Percentiles rank a stretch among this genome's conserved stretches.
phyloP scores from a whole-genome alignment of 208 protist species.

The Wallacemonas sp. region DNA sequence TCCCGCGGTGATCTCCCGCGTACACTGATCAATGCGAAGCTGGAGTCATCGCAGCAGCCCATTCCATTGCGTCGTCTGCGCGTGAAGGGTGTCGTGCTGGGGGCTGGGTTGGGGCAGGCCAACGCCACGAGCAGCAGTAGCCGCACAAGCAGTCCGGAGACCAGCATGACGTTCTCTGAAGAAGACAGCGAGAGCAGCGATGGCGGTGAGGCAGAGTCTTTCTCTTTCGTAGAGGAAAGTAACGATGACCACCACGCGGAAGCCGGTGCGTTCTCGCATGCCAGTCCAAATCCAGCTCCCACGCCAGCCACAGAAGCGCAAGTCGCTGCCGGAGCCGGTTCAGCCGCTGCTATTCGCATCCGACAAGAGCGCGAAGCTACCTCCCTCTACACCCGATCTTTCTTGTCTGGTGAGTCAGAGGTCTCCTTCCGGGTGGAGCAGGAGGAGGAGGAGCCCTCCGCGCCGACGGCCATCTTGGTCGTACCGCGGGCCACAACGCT shows the following conservation, averaged over 20 bases:
- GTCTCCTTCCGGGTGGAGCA: neutral
- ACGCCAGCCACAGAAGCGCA: neutral
- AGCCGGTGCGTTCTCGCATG: neutral
- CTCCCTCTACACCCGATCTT: neutral
- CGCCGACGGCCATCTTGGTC: no score
- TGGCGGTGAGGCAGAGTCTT: neutral
- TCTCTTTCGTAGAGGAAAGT: conserved; percentile 1
- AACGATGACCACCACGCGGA: neutral
- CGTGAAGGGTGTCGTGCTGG: neutral
- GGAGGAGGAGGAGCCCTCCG: no score
- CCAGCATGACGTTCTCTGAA: neutral
- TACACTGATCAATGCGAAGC: conserved; percentile 37
- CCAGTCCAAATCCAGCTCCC: neutral
- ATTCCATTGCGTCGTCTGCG: neutral
- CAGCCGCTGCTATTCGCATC: neutral
- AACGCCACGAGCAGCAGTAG: neutral
- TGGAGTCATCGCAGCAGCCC: conserved; percentile 18
- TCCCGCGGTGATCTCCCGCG: conserved; percentile 40
- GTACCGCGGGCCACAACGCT: no score
- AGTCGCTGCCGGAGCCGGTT: neutral
- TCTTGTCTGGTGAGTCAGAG: neutral
- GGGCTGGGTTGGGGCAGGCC: neutral
- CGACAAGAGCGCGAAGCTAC: neutral
- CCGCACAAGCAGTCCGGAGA: neutral
- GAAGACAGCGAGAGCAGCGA: neutral